Base-by-base conservation (phyloP, 768 basidiomycete species). In the Lactarius pseudohatsudake region DNA sequence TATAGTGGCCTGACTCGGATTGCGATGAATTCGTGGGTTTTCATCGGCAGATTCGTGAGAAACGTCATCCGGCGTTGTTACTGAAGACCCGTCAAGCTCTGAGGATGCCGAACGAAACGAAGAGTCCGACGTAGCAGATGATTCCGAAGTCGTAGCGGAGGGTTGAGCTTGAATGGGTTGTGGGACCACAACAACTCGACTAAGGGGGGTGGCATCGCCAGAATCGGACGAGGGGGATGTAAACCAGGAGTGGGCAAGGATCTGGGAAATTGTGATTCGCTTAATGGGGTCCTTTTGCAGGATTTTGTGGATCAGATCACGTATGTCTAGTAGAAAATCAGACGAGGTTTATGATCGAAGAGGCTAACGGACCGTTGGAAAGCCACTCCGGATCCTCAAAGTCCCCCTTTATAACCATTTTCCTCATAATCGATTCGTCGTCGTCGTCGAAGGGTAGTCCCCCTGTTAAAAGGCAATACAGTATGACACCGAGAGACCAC, bases 371-470 rank as follows among this genome's bases (percentile, higher is more conserved):
- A 96, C 96, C 93, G 72, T 82, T 77, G 34, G 93, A 92, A 20
- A 98, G 80, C 95, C 96, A 99, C 65, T 87, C 85, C 8, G 94
- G 95, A 73, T 98, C 92, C 69, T 96, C 93, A 73, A 91, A 98
- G 55, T 90, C 87, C 18, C 90, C 93, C 69, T 86, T 80, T 61
- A 94, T 86, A 68, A 99, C 91, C 76, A 91, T 89, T 61, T 81
- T 79, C 68, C 88, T 88, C 81, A 83, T 84, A 30, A 79, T 74
- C 2, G 72, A 70, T 63, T 80, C 79, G 62, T 82, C 78, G 62
- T 83, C 82, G 62, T 81, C 76, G 64, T 81, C 80, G 65, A 81
- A 83, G 8, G 81, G 81, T n/a, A 83, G 69, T 15, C 79, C 77
- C 8, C 95, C 96, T 0, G 93, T 94, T 54, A 97, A 82, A 38